These are phyloP conservation scores for Globisporangium acanthophoron DNA, from an alignment of 352 stramenopile genomes.

Conservation along the genomic window DNA sequence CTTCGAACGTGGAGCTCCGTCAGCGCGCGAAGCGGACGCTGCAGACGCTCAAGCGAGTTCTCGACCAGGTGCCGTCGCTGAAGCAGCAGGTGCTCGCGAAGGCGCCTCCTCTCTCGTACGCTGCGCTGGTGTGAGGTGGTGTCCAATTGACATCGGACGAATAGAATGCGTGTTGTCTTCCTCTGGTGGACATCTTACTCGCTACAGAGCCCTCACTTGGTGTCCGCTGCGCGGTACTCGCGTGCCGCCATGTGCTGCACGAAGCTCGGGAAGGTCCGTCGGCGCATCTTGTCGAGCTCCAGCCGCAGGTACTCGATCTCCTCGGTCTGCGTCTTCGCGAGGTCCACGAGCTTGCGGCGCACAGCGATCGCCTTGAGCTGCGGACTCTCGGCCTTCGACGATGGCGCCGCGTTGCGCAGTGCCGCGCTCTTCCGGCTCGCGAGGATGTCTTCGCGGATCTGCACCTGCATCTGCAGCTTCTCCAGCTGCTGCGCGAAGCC, in stretches of 20 bases:
- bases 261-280: conserved; percentile 92
- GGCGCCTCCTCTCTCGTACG: conserved; percentile 9
- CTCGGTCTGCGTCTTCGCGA: conserved; percentile 86
- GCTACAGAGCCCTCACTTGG: conserved; percentile 10
- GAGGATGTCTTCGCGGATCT: conserved; percentile 87
- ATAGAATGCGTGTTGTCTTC: not conserved
- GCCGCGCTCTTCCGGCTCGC: conserved; percentile 56
- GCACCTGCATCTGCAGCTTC: conserved; percentile 77
- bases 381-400: conserved; percentile 1
- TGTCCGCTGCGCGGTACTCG: conserved; percentile 23
- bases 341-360: conserved; percentile 84
- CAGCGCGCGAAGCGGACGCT: conserved; percentile 12
- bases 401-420: conserved; percentile 17
- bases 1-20: conserved; percentile 9
- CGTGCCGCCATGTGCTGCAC: conserved; percentile 38
- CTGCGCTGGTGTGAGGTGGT: conserved; percentile 24
- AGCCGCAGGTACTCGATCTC: conserved; percentile 88
- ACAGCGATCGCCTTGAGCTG: conserved; percentile 87
- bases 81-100: conserved; percentile 34
- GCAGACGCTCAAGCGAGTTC: conserved; percentile 14
- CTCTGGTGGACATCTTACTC: not conserved
- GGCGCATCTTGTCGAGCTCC: conserved; percentile 89
- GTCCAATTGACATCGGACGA: not conserved
- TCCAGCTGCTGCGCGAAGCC: conserved; percentile 68
- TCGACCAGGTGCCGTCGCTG: conserved; percentile 36